Evolutionary conservation across 2,329 filamentous ascomycete species (phyloP), one percentile per base, ranked within the genome.

Genomic region (Fusarium heterosporum): DNA sequence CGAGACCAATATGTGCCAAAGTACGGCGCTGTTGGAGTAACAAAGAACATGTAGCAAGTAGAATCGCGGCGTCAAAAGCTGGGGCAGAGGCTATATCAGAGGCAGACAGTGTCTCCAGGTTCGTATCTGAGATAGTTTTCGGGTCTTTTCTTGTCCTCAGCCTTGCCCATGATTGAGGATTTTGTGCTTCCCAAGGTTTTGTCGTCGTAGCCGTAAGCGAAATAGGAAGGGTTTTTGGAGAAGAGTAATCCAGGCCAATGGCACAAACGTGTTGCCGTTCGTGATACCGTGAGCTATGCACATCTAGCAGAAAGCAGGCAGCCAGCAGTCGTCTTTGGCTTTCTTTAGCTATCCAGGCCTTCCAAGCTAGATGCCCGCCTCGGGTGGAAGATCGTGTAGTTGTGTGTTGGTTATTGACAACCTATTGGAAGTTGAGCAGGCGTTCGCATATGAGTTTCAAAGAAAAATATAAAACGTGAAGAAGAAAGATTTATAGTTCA

Each of bases 241-340:
- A 71, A 32, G 73, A 71, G 45, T 77, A 75, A 62, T 82, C 76
- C 67, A 82, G 75, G 41, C 77, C 78, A 30, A 75, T 72, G 12
- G 72, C 53, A 2, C 57, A 41, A 26, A 76, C 74, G 36, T 77
- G 75, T 17, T 77, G 78, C 64, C 85, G 83, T 73, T 88, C 83
- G 51, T 84, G 80, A 68, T 85, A 88, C 63, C 83, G 78, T 63
- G 84, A 82, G 70, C 84, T 81, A 61, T 88, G 86, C 8, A 83
- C 78, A 71, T 89, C 86, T 55, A 86, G 77, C 52, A 87, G 75
- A 73, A 88, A 87, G 75, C 85, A 88, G 14, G 82, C 82, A 32
- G 83, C 79, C n/a, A 87, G 76, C 28, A 89, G 79, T 40, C 87
- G 82, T 55, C 84, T 82, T 54, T 78, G 79, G 9, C 83, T 78